Evolutionary conservation across 2,329 filamentous ascomycete species (phyloP).

Genomic region (Talaromyces sp.): DNA sequence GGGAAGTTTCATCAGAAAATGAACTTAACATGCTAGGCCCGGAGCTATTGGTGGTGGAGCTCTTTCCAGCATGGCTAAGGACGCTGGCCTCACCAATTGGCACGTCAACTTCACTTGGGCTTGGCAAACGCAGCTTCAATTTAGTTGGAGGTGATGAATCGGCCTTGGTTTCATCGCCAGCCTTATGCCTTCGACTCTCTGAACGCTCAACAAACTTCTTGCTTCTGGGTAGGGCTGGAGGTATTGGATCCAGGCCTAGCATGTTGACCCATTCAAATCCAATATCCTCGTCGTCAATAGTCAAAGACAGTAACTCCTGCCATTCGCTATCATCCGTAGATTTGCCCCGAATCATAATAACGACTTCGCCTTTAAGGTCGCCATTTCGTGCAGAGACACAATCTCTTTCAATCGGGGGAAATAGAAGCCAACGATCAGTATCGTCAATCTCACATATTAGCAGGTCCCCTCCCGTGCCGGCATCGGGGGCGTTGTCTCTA

Average conservation of each 20-base stretch:
- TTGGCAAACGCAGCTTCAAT: slow-evolving; percentile 38
- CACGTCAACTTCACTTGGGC: slow-evolving; percentile 57
- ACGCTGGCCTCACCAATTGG: slow-evolving; percentile 59
- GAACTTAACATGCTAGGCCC: slow-evolving; percentile 35
- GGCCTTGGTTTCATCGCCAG: slow-evolving; percentile 24
- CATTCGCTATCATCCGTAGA: slow-evolving; percentile 62
- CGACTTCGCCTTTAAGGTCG: slow-evolving; percentile 67
- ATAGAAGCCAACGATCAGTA: slow-evolving; percentile 76
- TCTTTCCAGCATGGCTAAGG: slow-evolving; percentile 48
- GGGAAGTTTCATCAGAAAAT: slow-evolving; percentile 28
- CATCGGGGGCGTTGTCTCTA: slow-evolving; percentile 71
- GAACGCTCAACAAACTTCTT: slow-evolving; percentile 52
- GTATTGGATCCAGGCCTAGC: slow-evolving; percentile 65
- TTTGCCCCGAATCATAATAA: slow-evolving; percentile 81
- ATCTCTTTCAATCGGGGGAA: slow-evolving; percentile 76
- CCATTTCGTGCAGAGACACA: slow-evolving; percentile 78
- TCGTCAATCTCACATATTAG: slow-evolving; percentile 87
- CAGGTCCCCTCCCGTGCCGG: slow-evolving; percentile 73
- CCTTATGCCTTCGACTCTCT: slow-evolving; percentile 36
- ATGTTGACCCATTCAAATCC: slow-evolving; percentile 85
- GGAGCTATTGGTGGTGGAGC: slow-evolving; percentile 31
- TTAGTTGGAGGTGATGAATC: slow-evolving; percentile 33
- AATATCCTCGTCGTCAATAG: slow-evolving; percentile 72
- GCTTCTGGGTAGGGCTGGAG: slow-evolving; percentile 57
- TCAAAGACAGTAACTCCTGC: slow-evolving; percentile 80